Evolutionary conservation across 1,284 basidiomycete species (phyloP).

Genomic region (Apiotrichum siamense): DNA sequence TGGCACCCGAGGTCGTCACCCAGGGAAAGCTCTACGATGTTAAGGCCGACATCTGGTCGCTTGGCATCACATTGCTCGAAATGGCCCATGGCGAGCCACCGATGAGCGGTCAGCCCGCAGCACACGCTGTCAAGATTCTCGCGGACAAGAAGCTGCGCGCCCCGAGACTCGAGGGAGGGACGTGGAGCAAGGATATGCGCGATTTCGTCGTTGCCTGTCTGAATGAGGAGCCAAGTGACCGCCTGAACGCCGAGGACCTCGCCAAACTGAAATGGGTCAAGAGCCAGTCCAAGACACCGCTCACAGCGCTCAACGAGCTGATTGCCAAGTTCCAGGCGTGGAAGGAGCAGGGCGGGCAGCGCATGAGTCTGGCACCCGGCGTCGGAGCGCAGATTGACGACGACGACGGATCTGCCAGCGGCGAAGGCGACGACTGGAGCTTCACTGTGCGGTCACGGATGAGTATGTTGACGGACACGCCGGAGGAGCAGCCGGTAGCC

Average conservation of each 20-base stretch:
- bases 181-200: constrained; percentile 70
- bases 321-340: constrained; percentile 67
- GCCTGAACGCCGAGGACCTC: constrained; percentile 83
- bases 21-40: constrained; percentile 83
- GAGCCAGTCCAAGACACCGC: constrained; percentile 60
- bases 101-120: constrained; percentile 73
- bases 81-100: constrained; percentile 62
- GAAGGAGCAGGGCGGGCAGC: constrained; percentile 71
- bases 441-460: constrained; percentile 44
- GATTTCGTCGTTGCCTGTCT: constrained; percentile 85
- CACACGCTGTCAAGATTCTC: constrained; percentile 85
- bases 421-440: constrained; percentile 42
- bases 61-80: constrained; percentile 91
- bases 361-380: constrained; percentile 63
- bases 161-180: constrained; percentile 73
- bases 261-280: constrained; percentile 91
- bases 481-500: constrained; percentile 15
- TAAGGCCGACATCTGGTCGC: constrained; percentile 94
- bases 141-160: constrained; percentile 59
- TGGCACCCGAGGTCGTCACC: constrained; percentile 95
- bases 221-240: constrained; percentile 72
- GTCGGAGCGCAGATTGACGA: constrained; percentile 44
- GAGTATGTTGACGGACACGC: constrained; percentile 36
- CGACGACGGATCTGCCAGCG: constrained; percentile 26
- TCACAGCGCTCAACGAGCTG: constrained; percentile 74